Base-by-base conservation (phyloP, 176 grass and related monocot genomes). In the Avena sativa region DNA sequence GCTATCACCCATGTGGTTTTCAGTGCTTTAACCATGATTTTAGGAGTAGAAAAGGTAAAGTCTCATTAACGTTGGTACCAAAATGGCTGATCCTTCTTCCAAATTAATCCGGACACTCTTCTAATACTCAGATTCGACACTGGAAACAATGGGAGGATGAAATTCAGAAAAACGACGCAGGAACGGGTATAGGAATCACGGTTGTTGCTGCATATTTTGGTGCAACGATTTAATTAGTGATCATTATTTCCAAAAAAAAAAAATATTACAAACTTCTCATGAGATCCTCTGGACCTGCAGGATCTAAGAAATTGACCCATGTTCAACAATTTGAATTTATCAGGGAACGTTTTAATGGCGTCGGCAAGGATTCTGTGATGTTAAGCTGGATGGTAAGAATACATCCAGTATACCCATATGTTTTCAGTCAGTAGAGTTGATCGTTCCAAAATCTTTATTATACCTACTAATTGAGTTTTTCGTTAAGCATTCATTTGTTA, bases 121-220 rank as follows among this genome's bases (percentile, higher is more conserved):
- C 19, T 71, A 28, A 79, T 52, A 81, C 46, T 84, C 89, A 98
- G 96, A 96, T 98, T 84, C 81, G 30, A 67, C 88, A 98, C 51
- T 98, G 93, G 96, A 98, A 95, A 87, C 84, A 85, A 15, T 98
- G 96, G 96, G 96, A 95, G 67, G 28, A 83, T 89, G 81, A 86
- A 72, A 91, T 98, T 85, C 88, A 94, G 56, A 88, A 94, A 83
- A 52, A 89, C 50, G 40, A 86, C 77, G 47, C 47, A 68, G 74
- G 83, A 94, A 91, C 87, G 74, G 92, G 96, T 98, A 93, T 71
- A 71, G 77, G 1, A 55, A 9, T 49, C 14, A 79, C 82, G 15
- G 6, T 88, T 74, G 30, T 12, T 87, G 9, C 48, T 77, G 55
- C 25, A 74, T 80, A 63, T 60, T 74, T 69, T 64, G 25, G 15